These are phyloP conservation scores for Pichia norvegensis DNA, from an alignment of 1,139 yeast species.

Conservation along the genomic window DNA sequence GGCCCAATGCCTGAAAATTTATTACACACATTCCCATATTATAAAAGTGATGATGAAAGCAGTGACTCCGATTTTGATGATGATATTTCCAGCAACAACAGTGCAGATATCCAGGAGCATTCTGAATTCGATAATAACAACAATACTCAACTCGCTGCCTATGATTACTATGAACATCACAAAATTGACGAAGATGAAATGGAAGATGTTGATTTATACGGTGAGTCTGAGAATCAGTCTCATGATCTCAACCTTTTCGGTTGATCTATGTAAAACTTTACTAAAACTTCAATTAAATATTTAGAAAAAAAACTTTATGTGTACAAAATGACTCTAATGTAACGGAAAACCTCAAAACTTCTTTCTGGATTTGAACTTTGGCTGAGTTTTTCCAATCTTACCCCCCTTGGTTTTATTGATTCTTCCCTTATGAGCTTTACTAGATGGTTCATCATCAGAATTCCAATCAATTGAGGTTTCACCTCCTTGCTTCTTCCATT, in stretches of 20 bases:
- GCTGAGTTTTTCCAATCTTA: slow-evolving; percentile 30
- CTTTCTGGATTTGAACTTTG: slow-evolving; percentile 51
- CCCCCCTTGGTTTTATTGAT: slow-evolving; percentile 12
- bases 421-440: slow-evolving; percentile 5
- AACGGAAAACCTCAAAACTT: too few relatives aligned
- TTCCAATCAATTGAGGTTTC: slow-evolving; percentile 52
- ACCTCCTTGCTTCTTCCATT: slow-evolving; percentile 61
- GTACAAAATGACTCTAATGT: background rate
- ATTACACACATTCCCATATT: slow-evolving; percentile 26
- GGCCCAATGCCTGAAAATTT: slow-evolving; percentile 30
- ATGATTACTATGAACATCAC: slow-evolving; percentile 24
- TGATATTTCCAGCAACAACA: slow-evolving; percentile 4
- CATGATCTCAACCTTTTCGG: slow-evolving; percentile 18
- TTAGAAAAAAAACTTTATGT: background rate
- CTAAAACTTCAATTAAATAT: background rate
- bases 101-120: background rate
- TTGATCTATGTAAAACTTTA: slow-evolving; percentile 1
- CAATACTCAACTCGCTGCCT: slow-evolving; percentile 14
- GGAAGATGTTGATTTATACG: slow-evolving; percentile 17
- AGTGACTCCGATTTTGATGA: slow-evolving; percentile 13
- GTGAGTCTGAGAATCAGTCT: slow-evolving; percentile 11
- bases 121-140: slow-evolving; percentile 3
- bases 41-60: slow-evolving; percentile 21
- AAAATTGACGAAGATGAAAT: slow-evolving; percentile 11
- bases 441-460: slow-evolving; percentile 20